A percentile compares a stretch with the other conserved stretches of the same genome.
Conservation (phyloP, 1,139 yeast genomes). For the Hansenula lynferdii region DNA sequence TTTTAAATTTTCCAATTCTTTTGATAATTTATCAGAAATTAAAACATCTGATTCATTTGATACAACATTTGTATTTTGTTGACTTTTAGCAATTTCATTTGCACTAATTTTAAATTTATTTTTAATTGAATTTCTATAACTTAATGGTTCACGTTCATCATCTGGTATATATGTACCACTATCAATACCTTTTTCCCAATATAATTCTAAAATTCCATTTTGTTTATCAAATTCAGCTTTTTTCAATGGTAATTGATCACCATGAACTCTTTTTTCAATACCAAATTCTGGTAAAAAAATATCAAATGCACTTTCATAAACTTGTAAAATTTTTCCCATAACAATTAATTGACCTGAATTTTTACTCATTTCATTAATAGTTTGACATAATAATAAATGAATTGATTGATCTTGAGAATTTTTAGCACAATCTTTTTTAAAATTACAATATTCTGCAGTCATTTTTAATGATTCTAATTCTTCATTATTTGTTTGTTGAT, state of each 20-base stretch:
- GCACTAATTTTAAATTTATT: slow-evolving; percentile 76
- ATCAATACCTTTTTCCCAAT: slow-evolving; percentile 90
- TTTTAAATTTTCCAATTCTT: slow-evolving; percentile 45
- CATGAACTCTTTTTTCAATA: slow-evolving; percentile 95
- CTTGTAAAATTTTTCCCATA: slow-evolving; percentile 86
- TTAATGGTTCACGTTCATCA: slow-evolving; percentile 74
- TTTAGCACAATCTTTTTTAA: slow-evolving; percentile 91
- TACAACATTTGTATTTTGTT: slow-evolving; percentile 20
- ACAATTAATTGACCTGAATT: slow-evolving; percentile 77
- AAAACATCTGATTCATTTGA: slow-evolving; percentile 20
- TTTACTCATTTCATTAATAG: slow-evolving; percentile 73
- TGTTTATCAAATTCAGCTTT: slow-evolving; percentile 88
- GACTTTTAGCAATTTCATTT: slow-evolving; percentile 58
- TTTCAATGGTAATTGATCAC: slow-evolving; percentile 89
- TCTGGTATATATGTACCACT: slow-evolving; percentile 89
- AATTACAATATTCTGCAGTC: slow-evolving; percentile 87
- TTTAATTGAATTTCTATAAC: slow-evolving; percentile 73
- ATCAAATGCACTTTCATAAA: slow-evolving; percentile 94
- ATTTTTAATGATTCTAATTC: slow-evolving; percentile 75
- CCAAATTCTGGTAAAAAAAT: slow-evolving; percentile 94
- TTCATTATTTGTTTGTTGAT: slow-evolving; percentile 25
- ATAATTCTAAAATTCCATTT: slow-evolving; percentile 67
- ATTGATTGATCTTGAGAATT: slow-evolving; percentile 94
- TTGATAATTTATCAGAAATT: slow-evolving; percentile 38
- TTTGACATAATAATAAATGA: slow-evolving; percentile 79